Evolutionary conservation across 2,329 filamentous ascomycete genomes (phyloP), one percentile per base, ranked within the genome.

Genomic region (Plectosphaerella plurivora): DNA sequence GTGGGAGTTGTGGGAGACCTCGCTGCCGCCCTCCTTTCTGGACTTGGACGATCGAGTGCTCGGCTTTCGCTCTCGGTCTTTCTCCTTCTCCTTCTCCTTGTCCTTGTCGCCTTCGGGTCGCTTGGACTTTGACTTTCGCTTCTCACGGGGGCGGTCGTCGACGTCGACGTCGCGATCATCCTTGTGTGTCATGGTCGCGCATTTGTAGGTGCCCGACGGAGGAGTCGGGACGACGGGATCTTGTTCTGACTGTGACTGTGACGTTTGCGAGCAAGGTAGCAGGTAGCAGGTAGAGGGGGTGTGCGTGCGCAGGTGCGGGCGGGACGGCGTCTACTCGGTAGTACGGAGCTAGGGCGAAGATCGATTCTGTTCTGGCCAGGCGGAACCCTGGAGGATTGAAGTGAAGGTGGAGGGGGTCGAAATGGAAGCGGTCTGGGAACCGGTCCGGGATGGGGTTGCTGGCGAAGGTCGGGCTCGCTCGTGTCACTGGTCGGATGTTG

Each of bases 91-190:
- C 56, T 55, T 57, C 55, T 60, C 51, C 20, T 25, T 46, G 45
- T 33, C 25, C 28, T 33, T 55, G 45, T 50, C 51, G 42, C 51
- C 55, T 22, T 57, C 53, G 9, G 49, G n/a, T 24, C 47, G 47
- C 47, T 49, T 50, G 15, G 36, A 42, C 39, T 50, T 50, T 20
- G 37, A 44, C 39, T 50, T 50, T 47, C 42, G 33, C 60, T 73
- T 75, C 51, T 75, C 73, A 61, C 68, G 72, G 45, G 66, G 59
- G 48, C 63, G 66, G 56, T 71, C 67, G 55, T 64, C 59, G 56
- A 63, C 60, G 53, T 71, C 70, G 65, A 62, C 69, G 59, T 75
- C 72, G 66, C 61, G 70, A 55, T 74, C 48, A 41, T 50, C 70
- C 59, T 70, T 70, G 58, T 68, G 65, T 49, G 72, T 68, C 72